Conservation (phyloP, 495 filamentous ascomycete genomes). For the Copromyces sp. region DNA sequence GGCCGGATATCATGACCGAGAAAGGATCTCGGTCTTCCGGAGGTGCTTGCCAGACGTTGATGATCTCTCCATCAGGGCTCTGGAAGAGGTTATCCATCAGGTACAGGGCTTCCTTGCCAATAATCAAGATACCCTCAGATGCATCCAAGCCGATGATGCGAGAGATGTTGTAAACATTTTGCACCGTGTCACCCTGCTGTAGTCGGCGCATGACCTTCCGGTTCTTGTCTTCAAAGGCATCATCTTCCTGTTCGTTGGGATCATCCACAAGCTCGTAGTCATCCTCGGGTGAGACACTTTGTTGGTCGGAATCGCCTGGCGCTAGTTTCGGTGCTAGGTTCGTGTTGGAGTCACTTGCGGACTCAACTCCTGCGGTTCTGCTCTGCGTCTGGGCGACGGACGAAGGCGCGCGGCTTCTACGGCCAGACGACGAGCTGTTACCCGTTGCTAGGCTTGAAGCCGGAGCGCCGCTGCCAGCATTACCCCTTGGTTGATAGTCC, state of each 20-base stretch:
- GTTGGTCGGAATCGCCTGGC: constrained; percentile 5
- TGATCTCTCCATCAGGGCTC: constrained; percentile 85
- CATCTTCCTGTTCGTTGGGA: constrained; percentile 65
- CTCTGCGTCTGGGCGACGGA: constrained; percentile 12
- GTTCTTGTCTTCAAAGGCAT: constrained; percentile 93
- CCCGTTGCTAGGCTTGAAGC: constrained; percentile 15
- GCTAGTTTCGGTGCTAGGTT: neutral
- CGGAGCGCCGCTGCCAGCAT: constrained; percentile 21
- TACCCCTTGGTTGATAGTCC: constrained; percentile 81
- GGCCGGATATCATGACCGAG: constrained; percentile 80
- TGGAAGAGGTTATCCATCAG: constrained; percentile 94
- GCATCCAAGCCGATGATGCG: constrained; percentile 89
- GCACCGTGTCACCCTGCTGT: constrained; percentile 84
- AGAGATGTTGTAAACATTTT: constrained; percentile 89
- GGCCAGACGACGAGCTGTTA: neutral
- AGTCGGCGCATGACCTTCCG: constrained; percentile 92
- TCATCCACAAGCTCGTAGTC: constrained; percentile 90
- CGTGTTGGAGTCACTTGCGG: constrained; percentile 2
- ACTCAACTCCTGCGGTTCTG: constrained; percentile 9
- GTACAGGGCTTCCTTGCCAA: constrained; percentile 89
- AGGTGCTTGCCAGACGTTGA: constrained; percentile 90
- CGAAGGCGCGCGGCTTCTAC: constrained; percentile 30
- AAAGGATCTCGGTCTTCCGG: constrained; percentile 89
- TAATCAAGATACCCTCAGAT: constrained; percentile 78
- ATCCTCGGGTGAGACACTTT: constrained; percentile 53